A percentile compares a stretch with the other conserved stretches of the same genome.
Evolutionary conservation across 2,329 filamentous ascomycete species (phyloP).

Genomic region (Pseudocercospora macadamiae): DNA sequence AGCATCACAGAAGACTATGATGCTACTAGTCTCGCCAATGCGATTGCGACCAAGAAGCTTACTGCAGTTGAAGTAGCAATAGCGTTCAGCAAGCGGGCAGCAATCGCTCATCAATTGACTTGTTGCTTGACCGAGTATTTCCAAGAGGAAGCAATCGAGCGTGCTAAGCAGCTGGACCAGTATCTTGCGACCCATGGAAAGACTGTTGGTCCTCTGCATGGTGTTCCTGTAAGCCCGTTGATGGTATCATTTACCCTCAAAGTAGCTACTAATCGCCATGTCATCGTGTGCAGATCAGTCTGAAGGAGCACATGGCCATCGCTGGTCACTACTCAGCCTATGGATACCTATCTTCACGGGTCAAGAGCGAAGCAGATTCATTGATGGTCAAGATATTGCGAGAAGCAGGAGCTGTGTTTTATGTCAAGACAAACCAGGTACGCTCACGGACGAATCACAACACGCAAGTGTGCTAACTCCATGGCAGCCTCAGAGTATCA

Average conservation of each 20-base stretch:
- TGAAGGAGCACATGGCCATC: slow-evolving; percentile 26
- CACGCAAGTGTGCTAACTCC: too few relatives aligned
- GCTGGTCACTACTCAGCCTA: slow-evolving; percentile 18
- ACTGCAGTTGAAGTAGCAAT: slow-evolving; percentile 22
- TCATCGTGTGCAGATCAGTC: slow-evolving; percentile 4
- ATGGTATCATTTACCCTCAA: too few relatives aligned
- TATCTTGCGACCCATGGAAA: slow-evolving; percentile 21
- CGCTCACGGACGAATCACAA: too few relatives aligned
- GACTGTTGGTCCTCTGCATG: slow-evolving; percentile 24
- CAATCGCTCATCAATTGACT: slow-evolving; percentile 24
- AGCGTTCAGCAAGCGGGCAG: slow-evolving; percentile 26
- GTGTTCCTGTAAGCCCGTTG: slow-evolving; percentile 15
- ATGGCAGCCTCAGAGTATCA: slow-evolving; percentile 20
- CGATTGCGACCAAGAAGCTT: slow-evolving; percentile 16
- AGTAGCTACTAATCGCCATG: not conserved
- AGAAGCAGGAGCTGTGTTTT: slow-evolving; percentile 26
- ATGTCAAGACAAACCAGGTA: slow-evolving; percentile 25
- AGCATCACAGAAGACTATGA: slow-evolving; percentile 25
- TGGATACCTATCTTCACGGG: slow-evolving; percentile 17
- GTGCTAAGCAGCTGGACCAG: slow-evolving; percentile 22
- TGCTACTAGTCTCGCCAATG: slow-evolving; percentile 16
- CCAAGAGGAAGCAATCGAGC: slow-evolving; percentile 23
- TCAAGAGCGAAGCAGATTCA: slow-evolving; percentile 16
- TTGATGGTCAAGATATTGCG: slow-evolving; percentile 21
- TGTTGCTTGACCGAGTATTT: slow-evolving; percentile 27